A percentile compares a stretch with the other conserved stretches of the same genome.
phyloP scores from a whole-genome alignment of 2,329 filamentous ascomycete species.

The Bipolaris oryzae region DNA sequence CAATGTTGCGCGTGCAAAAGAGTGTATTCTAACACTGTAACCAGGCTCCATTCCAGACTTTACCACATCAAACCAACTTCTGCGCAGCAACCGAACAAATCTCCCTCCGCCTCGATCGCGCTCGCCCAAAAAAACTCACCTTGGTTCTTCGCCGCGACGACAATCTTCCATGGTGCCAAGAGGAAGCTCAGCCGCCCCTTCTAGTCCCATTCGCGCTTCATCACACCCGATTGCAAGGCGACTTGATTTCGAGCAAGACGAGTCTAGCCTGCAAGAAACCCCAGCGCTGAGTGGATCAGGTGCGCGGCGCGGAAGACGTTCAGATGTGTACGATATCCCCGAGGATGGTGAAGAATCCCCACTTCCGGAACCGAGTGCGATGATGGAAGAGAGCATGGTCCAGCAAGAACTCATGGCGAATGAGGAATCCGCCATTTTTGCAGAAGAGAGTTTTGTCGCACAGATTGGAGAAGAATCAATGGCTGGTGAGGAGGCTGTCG shows the following conservation, averaged over 20 bases:
- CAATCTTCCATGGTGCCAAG: slow-evolving; percentile 63
- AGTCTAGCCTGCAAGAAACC: slow-evolving; percentile 41
- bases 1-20: not conserved
- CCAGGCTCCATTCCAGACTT: slow-evolving; percentile 59
- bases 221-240: slow-evolving; percentile 57
- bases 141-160: slow-evolving; percentile 64
- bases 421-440: slow-evolving; percentile 30
- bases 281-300: slow-evolving; percentile 44
- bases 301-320: slow-evolving; percentile 38
- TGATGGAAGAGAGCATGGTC: slow-evolving; percentile 41
- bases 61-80: slow-evolving; percentile 50
- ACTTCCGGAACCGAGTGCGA: slow-evolving; percentile 29
- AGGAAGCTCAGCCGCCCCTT: slow-evolving; percentile 54
- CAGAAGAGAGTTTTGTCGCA: slow-evolving; percentile 38
- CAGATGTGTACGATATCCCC: slow-evolving; percentile 42
- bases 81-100: slow-evolving; percentile 53
- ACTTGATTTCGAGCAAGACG: slow-evolving; percentile 60
- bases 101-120: slow-evolving; percentile 58
- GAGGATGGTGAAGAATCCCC: slow-evolving; percentile 36
- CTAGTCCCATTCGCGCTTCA: slow-evolving; percentile 38
- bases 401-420: slow-evolving; percentile 40
- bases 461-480: slow-evolving; percentile 39
- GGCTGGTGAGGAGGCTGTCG: slow-evolving; percentile 23
- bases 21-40: slow-evolving; percentile 5
- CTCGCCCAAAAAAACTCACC: slow-evolving; percentile 69